phyloP scores from a whole-genome alignment of 306 rosid genomes.

The Ormosia emarginata region DNA sequence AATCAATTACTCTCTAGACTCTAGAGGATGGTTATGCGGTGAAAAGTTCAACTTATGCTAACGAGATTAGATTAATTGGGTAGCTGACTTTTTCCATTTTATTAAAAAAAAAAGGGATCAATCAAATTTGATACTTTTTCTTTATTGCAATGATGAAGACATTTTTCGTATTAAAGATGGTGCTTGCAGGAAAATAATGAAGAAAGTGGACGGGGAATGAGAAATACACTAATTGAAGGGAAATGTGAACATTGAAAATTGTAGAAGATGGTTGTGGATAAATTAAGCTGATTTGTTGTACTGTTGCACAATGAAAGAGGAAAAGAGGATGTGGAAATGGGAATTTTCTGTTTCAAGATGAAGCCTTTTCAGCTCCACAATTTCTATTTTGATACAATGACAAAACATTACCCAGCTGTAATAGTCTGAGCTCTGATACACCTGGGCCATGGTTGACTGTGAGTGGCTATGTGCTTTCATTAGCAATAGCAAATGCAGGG shows the following conservation, averaged over 20 bases:
- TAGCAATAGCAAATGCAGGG: background rate
- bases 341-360: constrained; percentile 3
- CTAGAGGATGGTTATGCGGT: constrained; percentile 29
- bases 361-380: background rate
- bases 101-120: background rate
- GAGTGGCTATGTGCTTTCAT: background rate
- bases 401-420: background rate
- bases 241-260: background rate
- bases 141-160: constrained; percentile 24
- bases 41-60: constrained; percentile 21
- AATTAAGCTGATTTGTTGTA: background rate
- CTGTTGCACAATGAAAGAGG: background rate
- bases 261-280: background rate
- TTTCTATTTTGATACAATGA: constrained; percentile 7
- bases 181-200: constrained; percentile 6
- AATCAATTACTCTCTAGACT: constrained; percentile 7
- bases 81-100: constrained; percentile 21
- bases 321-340: background rate
- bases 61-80: background rate
- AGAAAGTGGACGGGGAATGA: constrained; percentile 19
- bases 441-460: background rate
- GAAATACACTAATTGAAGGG: background rate
- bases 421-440: background rate
- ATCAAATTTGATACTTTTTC: constrained; percentile 11
- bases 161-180: constrained; percentile 18